These are phyloP conservation scores for Boletus sp. DNA, from an alignment of 768 basidiomycete species.

Conservation along the genomic window DNA sequence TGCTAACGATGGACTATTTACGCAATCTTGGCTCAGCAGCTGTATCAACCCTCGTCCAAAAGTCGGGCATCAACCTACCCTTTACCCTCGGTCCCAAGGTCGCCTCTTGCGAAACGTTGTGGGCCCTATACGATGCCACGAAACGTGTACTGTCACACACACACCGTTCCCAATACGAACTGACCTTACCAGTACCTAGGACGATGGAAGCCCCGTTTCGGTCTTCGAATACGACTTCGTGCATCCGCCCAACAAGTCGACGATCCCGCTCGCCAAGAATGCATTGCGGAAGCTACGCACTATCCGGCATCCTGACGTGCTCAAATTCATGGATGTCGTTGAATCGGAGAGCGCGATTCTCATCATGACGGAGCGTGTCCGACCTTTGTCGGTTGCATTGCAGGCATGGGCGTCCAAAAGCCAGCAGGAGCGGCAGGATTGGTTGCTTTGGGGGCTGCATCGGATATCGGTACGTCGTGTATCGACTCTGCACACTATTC, in stretches of 20 bases:
- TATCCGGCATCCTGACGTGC: conserved; percentile 91
- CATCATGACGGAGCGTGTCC: conserved; percentile 93
- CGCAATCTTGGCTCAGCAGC: conserved; percentile 81
- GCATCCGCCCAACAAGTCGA: conserved; percentile 52
- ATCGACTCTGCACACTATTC: background rate
- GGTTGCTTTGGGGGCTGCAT: conserved; percentile 92
- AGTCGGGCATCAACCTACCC: conserved; percentile 86
- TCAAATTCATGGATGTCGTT: conserved; percentile 91
- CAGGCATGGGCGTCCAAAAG: conserved; percentile 59
- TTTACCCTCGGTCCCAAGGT: conserved; percentile 80
- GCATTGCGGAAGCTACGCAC: conserved; percentile 86
- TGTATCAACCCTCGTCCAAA: conserved; percentile 87
- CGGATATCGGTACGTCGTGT: conserved; percentile 65
- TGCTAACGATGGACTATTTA: conserved; percentile 68
- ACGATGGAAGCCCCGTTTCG: conserved; percentile 81
- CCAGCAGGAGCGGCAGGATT: conserved; percentile 73
- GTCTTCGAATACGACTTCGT: conserved; percentile 89
- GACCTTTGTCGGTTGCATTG: conserved; percentile 64
- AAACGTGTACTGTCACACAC: conserved; percentile 63
- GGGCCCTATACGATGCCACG: conserved; percentile 82
- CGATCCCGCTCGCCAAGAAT: conserved; percentile 80
- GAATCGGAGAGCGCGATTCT: conserved; percentile 86
- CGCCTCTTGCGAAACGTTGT: conserved; percentile 66
- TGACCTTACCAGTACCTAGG: conserved; percentile 47
- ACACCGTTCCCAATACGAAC: conserved; percentile 4